A percentile compares a stretch with the other conserved stretches of the same genome.
Evolutionary conservation across 192 early-diverging fungal genomes (phyloP).

Genomic region (Jimgerdemannia lactiflua): DNA sequence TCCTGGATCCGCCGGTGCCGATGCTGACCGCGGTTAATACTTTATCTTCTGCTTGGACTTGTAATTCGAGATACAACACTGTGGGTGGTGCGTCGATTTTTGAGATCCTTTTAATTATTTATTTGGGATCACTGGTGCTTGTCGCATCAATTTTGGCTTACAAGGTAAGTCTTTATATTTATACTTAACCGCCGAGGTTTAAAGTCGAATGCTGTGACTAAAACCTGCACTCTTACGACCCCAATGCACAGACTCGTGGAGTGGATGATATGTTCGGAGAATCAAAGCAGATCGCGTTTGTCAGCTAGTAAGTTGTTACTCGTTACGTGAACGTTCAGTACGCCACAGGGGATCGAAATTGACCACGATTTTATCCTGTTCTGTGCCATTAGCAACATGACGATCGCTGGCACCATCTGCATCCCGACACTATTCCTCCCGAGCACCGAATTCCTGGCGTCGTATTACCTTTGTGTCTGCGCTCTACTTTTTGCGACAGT

Average conservation of each 20-base stretch:
- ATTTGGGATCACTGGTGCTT: constrained; percentile 25
- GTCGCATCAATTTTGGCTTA: constrained; percentile 48
- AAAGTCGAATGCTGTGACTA: too few species aligned
- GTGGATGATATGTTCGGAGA: not conserved
- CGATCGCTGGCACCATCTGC: not conserved
- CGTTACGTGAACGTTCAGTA: too few species aligned
- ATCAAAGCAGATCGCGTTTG: not conserved
- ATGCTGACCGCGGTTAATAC: not conserved
- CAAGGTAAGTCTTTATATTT: constrained; percentile 11
- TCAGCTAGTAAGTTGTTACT: not conserved
- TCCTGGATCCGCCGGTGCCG: not conserved
- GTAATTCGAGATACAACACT: not conserved
- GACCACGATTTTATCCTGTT: too few species aligned
- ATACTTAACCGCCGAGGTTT: too few species aligned
- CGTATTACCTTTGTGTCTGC: not conserved
- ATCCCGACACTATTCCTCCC: not conserved
- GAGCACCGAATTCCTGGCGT: not conserved
- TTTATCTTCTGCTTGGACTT: not conserved
- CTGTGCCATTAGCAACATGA: not conserved
- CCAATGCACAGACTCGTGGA: not conserved
- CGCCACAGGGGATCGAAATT: too few species aligned
- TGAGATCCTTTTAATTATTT: constrained; percentile 14
- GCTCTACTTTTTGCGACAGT: not conserved
- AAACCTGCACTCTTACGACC: not conserved
- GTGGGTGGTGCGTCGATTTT: not conserved